Base-by-base conservation (phyloP, 2,329 filamentous ascomycete species). In the Talaromyces albobiverticillius region DNA sequence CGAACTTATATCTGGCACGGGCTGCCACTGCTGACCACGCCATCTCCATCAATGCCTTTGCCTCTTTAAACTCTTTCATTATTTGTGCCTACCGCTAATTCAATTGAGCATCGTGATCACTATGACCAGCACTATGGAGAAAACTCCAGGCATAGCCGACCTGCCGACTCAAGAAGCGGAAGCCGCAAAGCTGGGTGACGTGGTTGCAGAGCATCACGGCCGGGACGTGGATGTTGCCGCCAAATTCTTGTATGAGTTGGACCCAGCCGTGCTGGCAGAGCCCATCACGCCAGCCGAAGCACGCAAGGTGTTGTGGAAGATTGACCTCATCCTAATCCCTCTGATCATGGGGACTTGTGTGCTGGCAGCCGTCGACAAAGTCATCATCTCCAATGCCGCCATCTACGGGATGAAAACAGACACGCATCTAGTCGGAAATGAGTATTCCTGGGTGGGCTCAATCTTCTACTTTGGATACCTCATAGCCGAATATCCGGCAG, bases 301-400 rank as follows among this genome's bases (percentile, higher is more conserved):
- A 13, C 57, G 59, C 18, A 63, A 62, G 26, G 49, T 65, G 13
- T 48, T 67, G 16, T 61, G 61, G 57, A 65, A 65, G 46, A 64
- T 65, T 26, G 64, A 66, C 48, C 50, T 63, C 22, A 62, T 61
- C 18, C 51, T 66, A 8, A 60, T 66, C 18, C 64, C 63, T 3
- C 45, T 66, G 32, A 62, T 66, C 26, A 56, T 60, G 52, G 57
- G 60, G 8, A 64, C 62, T 2, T 57, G 63, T 20, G 59, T 63
- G 22, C 42, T 66, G 20, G 62, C 59, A 29, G 63, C 63, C 14
- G 59, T 68, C 18, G 65, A 69, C 59, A 69, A 70, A 50, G 64
- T 68, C 46, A 64, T 65, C 10, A 63, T 70, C 11, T 53, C 51
- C 43, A 53, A 53, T 31, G 52, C 52, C 16, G 52, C 52, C 20